Base-by-base conservation (phyloP, 148 eudicot species). In the Dysphania ambrosioides region DNA sequence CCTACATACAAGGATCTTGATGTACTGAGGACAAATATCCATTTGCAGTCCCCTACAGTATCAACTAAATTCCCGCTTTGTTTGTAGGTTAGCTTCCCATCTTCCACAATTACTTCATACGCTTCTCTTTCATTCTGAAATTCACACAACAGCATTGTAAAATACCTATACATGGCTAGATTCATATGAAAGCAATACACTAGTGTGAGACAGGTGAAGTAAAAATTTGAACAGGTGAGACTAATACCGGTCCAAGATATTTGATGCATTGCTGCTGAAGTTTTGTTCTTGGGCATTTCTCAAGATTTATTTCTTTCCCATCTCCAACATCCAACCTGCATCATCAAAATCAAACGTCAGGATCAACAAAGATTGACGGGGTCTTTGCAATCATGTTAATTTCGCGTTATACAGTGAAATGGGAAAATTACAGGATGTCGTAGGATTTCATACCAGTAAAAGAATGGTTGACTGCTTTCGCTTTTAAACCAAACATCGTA, bases 11-110 rank as follows among this genome's bases (percentile, higher is more conserved):
- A 83, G 51, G 42, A 83, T 72, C 98, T 88, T 21, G 95, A 74
- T 44, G 98, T 83, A 86, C 98, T 93, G 10, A 93, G 91, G 41
- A 93, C 98, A 77, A 93, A 93, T 70, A 93, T 93, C 96, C 93
- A 93, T 79, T 93, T 93, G 31, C 88, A 85, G 32, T 85, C 97
- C 40, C 85, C 97, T 0, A 76, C 77, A 4, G 97, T 88, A 32
- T 93, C 83, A 34, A 93, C 81, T 9, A 86, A 79, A 49, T 56
- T n/a, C 56, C 95, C 93, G 51, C 82, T 87, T 77, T 84, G 75
- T 79, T 76, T 82, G 84, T 80, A 91, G 4, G 83, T 66, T 51
- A 93, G 96, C 85, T 86, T 93, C 75, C 98, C 98, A 38, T 90
- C 78, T 81, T 93, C 89, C 13, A 91, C 87, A 29, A 84, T 77